Evolutionary conservation across 306 rosid species (phyloP), one percentile per base, ranked within the genome.

Genomic region (Luffa acutangula): DNA sequence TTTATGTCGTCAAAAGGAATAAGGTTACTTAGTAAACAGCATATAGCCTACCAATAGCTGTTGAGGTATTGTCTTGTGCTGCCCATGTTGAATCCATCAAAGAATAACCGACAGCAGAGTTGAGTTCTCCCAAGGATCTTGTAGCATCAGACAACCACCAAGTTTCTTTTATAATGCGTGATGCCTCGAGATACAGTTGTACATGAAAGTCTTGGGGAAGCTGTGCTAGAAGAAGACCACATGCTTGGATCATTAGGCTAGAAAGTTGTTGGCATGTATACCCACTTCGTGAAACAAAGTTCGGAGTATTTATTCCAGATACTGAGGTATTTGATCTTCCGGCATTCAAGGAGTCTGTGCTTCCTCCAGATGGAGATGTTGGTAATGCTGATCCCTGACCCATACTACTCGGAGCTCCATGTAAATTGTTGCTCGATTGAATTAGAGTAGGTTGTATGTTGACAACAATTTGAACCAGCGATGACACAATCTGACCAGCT

Each of bases 1-100:
- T 20, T 45, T 46, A 39, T 71, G 76, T 71, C 45, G 39, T 45
- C 56, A 45, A 70, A 21, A n/a, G 57, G 76, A 58, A 77, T 77
- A 77, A 77, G 33, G 41, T 46, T 25, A 46, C 11, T 37, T 70
- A 78, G 58, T 54, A 78, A 60, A 63, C 49, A 77, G 63, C 56
- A 59, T 63, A 41, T 56, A 54, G 79, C 90, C 76, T 90, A 95
- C 99, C 99, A 13, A 93, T 89, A 46, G 97, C 97, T 42, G 97
- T 95, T 48, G 99, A 95, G 83, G 99, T 95, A 82, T 95, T 95
- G 88, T 95, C 97, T 86, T 95, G 97, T 79, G 99, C 97, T 65
- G 99, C 99, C 99, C 99, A 93, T 37, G 97, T 87, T 81, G 99
- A 97, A 91, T 92, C 99, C 85, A 95, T 89, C 90, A 95, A 90